Percentiles rank a stretch among this genome's conserved stretches.
Conservation (phyloP, 805 yeast genomes). For the Wickerhamiella kazuoi region DNA sequence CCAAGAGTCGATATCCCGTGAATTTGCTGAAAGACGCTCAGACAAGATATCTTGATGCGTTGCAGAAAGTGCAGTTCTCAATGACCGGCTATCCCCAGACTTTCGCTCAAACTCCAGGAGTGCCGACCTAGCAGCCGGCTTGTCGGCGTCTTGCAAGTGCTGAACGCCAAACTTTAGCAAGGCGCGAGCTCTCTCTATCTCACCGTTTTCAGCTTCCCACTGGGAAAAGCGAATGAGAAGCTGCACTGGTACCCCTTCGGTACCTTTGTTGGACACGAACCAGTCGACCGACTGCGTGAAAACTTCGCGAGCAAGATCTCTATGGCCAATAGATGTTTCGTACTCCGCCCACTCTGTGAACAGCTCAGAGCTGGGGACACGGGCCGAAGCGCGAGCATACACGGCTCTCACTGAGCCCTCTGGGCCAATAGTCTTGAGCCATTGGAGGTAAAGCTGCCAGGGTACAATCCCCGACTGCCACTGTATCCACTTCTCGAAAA, state of each 20-base stretch:
- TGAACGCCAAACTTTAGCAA: slow-evolving; percentile 37
- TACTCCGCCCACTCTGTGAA: slow-evolving; percentile 68
- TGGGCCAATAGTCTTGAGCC: slow-evolving; percentile 53
- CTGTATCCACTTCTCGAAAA: slow-evolving; percentile 64
- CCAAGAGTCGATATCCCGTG: slow-evolving; percentile 62
- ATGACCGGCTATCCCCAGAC: slow-evolving; percentile 36
- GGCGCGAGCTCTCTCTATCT: slow-evolving; percentile 44
- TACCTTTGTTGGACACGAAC: slow-evolving; percentile 17
- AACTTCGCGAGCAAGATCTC: slow-evolving; percentile 34
- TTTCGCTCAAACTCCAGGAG: slow-evolving; percentile 47
- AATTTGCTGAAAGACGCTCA: slow-evolving; percentile 26
- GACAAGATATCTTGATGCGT: slow-evolving; percentile 45
- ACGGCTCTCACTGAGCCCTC: slow-evolving; percentile 39
- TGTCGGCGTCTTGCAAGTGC: slow-evolving; percentile 25
- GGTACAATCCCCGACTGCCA: slow-evolving; percentile 55
- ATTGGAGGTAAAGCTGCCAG: slow-evolving; percentile 57
- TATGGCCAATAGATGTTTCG: slow-evolving; percentile 36
- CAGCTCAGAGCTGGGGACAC: slow-evolving; percentile 34
- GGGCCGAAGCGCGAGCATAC: slow-evolving; percentile 37
- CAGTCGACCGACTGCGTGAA: slow-evolving; percentile 51
- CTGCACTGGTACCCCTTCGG: slow-evolving; percentile 21
- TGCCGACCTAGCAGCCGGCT: slow-evolving; percentile 25
- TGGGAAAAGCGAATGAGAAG: slow-evolving; percentile 40
- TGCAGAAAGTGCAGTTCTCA: slow-evolving; percentile 33
- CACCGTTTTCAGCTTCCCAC: slow-evolving; percentile 49